Percentiles rank a stretch among this genome's conserved stretches.
Conservation (phyloP, 495 filamentous ascomycete species). For the Aspergillus olivimuriae region DNA sequence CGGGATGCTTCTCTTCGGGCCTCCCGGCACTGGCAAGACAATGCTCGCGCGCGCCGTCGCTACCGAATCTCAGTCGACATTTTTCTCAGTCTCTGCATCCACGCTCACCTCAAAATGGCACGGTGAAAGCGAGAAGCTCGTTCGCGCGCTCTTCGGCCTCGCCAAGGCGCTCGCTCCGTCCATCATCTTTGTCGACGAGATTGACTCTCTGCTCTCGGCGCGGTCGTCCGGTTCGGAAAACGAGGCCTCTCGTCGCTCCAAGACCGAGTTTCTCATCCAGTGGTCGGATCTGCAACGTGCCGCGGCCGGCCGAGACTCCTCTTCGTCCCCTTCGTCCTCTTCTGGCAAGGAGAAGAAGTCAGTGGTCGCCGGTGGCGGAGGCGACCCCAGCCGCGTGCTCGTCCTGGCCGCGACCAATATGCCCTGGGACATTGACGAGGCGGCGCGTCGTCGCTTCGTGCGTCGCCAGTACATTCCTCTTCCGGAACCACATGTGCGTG, state of each 20-base stretch:
- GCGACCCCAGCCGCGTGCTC: constrained; percentile 85
- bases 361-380: no score
- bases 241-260: constrained; percentile 88
- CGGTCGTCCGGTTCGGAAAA: constrained; percentile 80
- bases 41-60: constrained; percentile 96
- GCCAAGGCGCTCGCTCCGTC: constrained; percentile 87
- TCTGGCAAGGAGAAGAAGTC: constrained; percentile 57
- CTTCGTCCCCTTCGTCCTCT: background rate
- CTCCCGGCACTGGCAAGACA: constrained; percentile 94
- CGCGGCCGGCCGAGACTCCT: constrained; percentile 74
- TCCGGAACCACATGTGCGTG: constrained; percentile 75
- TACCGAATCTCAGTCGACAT: constrained; percentile 90
- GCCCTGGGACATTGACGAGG: constrained; percentile 97
- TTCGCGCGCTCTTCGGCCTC: constrained; percentile 83
- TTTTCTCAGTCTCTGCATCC: constrained; percentile 94
- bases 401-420: constrained; percentile 95
- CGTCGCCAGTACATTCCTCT: constrained; percentile 93
- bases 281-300: constrained; percentile 93
- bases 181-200: constrained; percentile 99
- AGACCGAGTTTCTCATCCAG: constrained; percentile 97
- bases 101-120: constrained; percentile 94
- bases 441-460: constrained; percentile 85
- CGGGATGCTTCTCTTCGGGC: constrained; percentile 95
- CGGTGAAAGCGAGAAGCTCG: constrained; percentile 94
- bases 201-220: constrained; percentile 87